Percentiles rank a stretch among this genome's conserved stretches.
These are phyloP conservation scores for Xylaria sp. DNA, from an alignment of 2,329 filamentous ascomycete genomes.

Conservation along the genomic window DNA sequence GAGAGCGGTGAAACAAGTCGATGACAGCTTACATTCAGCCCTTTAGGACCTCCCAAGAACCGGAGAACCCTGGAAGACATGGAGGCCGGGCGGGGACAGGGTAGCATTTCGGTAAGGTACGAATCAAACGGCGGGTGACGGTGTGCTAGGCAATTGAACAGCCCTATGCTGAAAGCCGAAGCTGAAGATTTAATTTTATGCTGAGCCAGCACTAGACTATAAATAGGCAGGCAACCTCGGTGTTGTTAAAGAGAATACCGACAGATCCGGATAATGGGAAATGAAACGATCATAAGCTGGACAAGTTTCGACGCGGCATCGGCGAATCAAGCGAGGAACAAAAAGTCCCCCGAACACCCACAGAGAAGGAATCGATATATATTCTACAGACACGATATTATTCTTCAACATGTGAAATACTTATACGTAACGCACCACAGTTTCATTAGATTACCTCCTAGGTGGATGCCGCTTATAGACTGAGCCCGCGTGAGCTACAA, in stretches of 20 bases:
- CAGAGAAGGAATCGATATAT: too few species aligned
- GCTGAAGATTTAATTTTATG: constrained; percentile 16
- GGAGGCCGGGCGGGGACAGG: not conserved
- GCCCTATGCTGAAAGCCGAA: not conserved
- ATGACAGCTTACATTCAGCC: constrained; percentile 25
- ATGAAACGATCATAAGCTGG: not conserved
- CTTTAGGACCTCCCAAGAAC: constrained; percentile 22
- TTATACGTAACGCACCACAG: too few species aligned
- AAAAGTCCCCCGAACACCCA: too few species aligned
- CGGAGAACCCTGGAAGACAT: constrained; percentile 21
- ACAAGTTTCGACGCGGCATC: not conserved
- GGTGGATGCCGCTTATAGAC: too few species aligned
- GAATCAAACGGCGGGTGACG: constrained; percentile 13
- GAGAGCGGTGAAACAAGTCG: constrained; percentile 27
- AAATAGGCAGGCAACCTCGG: constrained; percentile 12
- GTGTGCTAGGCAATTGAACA: not conserved
- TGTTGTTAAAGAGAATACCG: not conserved
- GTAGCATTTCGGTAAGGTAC: constrained; percentile 8
- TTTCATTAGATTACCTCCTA: too few species aligned
- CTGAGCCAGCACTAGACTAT: not conserved
- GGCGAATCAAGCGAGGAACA: not conserved
- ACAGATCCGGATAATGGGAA: constrained; percentile 5
- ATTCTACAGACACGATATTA: too few species aligned
- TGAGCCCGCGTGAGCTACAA: too few species aligned
- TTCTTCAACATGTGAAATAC: too few species aligned